Conservation (phyloP, 140 eudicot species). For the Flaveria floridana region DNA sequence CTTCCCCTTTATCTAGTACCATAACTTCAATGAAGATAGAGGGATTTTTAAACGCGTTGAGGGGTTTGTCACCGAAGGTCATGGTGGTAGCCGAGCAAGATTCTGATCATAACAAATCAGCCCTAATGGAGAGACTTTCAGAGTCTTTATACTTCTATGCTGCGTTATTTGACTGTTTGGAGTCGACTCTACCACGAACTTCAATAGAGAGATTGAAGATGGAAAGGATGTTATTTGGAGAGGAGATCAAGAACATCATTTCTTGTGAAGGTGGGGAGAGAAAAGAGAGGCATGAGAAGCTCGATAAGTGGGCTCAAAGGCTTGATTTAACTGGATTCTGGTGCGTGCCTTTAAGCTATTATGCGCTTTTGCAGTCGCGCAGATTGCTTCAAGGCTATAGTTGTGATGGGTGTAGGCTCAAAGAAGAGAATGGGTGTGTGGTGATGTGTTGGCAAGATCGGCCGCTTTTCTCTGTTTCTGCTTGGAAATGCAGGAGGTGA, state of each 20-base stretch:
- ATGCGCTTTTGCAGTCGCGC: constrained; percentile 76
- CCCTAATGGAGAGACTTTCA: constrained; percentile 71
- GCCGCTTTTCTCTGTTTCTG: constrained; percentile 78
- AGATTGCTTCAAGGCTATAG: constrained; percentile 69
- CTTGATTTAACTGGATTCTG: constrained; percentile 74
- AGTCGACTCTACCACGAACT: constrained; percentile 70
- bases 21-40: constrained; percentile 47
- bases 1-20: constrained; percentile 37
- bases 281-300: constrained; percentile 87
- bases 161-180: constrained; percentile 84
- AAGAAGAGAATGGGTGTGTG: constrained; percentile 86
- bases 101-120: constrained; percentile 70
- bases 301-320: constrained; percentile 86
- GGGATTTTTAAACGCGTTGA: constrained; percentile 54
- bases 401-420: constrained; percentile 83
- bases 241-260: constrained; percentile 83
- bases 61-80: constrained; percentile 80
- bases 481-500: constrained; percentile 89
- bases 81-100: constrained; percentile 92
- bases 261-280: constrained; percentile 87
- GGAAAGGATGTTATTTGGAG: constrained; percentile 86
- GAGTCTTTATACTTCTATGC: constrained; percentile 84
- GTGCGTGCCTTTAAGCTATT: constrained; percentile 76
- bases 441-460: constrained; percentile 97
- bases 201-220: constrained; percentile 73